A percentile compares a stretch with the other conserved stretches of the same genome.
phyloP scores from a whole-genome alignment of 345 rosid genomes.

The Corchorus olitorius region DNA sequence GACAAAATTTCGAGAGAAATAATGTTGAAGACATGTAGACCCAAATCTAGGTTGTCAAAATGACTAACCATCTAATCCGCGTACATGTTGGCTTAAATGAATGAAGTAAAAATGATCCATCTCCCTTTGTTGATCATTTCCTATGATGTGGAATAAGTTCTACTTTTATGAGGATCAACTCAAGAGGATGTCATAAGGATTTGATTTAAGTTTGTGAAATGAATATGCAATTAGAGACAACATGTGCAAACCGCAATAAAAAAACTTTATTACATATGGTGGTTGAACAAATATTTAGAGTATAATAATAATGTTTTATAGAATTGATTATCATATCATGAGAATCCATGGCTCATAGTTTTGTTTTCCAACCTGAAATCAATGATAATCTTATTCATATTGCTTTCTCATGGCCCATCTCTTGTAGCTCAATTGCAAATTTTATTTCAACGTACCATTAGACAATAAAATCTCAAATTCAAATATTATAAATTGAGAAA shows the following conservation, averaged over 20 bases:
- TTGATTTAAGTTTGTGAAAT: not conserved
- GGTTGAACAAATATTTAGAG: not conserved
- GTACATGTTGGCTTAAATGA: too few species aligned
- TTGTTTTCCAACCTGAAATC: not conserved
- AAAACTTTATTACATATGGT: not conserved
- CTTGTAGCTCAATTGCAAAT: not conserved
- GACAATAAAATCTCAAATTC: too few species aligned
- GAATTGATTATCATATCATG: not conserved
- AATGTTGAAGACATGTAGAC: too few species aligned
- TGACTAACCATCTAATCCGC: too few species aligned
- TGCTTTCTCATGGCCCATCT: not conserved
- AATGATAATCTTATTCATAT: not conserved
- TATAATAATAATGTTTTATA: not conserved
- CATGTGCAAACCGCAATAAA: slow-evolving; percentile 14
- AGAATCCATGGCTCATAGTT: not conserved
- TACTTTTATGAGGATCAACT: not conserved
- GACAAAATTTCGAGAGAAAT: too few species aligned
- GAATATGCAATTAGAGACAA: not conserved
- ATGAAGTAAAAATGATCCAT: too few species aligned
- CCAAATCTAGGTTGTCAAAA: too few species aligned
- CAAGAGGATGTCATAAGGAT: not conserved
- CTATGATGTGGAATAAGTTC: not conserved
- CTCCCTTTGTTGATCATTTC: too few species aligned
- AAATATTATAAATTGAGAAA: too few species aligned
- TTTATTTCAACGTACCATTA: not conserved